Base-by-base conservation (phyloP, 2,329 filamentous ascomycete species). In the Cladorrhinum sp. region DNA sequence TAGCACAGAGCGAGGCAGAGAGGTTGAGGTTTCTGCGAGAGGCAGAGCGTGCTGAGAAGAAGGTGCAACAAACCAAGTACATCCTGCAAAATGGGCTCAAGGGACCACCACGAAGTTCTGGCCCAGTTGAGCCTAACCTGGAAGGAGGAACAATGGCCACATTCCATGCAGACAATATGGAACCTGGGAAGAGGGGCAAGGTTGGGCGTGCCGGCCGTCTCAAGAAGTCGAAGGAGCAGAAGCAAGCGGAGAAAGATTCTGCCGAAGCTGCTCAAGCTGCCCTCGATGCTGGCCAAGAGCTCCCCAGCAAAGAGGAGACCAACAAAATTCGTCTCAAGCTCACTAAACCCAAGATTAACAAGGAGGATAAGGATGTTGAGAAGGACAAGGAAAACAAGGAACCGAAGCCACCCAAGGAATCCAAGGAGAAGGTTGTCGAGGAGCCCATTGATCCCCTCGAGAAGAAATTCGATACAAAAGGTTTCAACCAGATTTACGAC, bases 401-500 rank as follows among this genome's bases (percentile, higher is more conserved):
- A 58, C 66, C 68, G 9, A 77, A 75, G 65, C 71, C 73, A 53
- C 65, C 76, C 60, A 77, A 78, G 67, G 78, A 79, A 68, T 72
- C 74, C 48, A 76, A 77, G 59, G 70, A 75, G 57, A 81, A 78
- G 72, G 74, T 68, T 48, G 67, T 74, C 49, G 81, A 81, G 59
- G 79, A 82, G 25, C 74, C 77, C 8, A 77, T 79, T 38, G 81
- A 84, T 57, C 70, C 77, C 3, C 80, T 85, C 22, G 83, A 87
- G 62, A 82, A 85, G 62, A 83, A 83, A 62, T 95, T 91, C 75
- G 88, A 91, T 66, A 95, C 92, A 55, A 96, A 96, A 73, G 92
- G 91, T 18, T 99, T 96, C 78, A 92, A 96, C 70, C 93, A 96
- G 74, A 93, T 99, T 60, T 97, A 97, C 74, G 93, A 96, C 70